phyloP scores from a whole-genome alignment of 2,329 filamentous ascomycete species.

The Hypoxylon sp. region DNA sequence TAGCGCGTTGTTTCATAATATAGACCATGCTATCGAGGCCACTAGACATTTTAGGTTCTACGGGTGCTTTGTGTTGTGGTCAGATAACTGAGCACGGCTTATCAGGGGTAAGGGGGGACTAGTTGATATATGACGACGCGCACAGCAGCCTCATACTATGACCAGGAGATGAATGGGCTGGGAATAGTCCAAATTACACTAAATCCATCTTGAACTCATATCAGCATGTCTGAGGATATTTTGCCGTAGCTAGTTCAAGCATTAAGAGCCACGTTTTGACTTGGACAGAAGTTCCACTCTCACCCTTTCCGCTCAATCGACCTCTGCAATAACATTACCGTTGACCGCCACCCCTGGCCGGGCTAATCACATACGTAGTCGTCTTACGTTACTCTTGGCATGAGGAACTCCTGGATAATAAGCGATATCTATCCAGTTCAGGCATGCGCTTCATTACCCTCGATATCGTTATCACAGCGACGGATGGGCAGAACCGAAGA shows the following conservation, averaged over 20 bases:
- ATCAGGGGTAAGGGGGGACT: background rate
- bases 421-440: constrained; percentile 22
- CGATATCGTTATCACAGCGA: constrained; percentile 5
- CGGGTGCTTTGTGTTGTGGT: background rate
- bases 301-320: constrained; percentile 17
- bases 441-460: constrained; percentile 24
- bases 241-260: background rate
- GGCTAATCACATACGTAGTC: background rate
- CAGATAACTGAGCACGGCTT: background rate
- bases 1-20: background rate
- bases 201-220: background rate
- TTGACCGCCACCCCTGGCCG: constrained; percentile 3
- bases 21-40: constrained; percentile 1
- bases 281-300: constrained; percentile 23
- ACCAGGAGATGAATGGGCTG: constrained; percentile 12
- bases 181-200: constrained; percentile 11
- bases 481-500: constrained; percentile 4
- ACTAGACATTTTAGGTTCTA: constrained; percentile 3
- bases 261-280: constrained; percentile 13
- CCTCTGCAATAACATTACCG: constrained; percentile 5
- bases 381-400: constrained; percentile 23
- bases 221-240: background rate
- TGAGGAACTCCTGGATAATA: constrained; percentile 17
- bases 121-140: constrained; percentile 6
- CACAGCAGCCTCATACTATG: constrained; percentile 19